Evolutionary conservation across 2,329 filamentous ascomycete species (phyloP).

Genomic region (Aspergillus sergii): DNA sequence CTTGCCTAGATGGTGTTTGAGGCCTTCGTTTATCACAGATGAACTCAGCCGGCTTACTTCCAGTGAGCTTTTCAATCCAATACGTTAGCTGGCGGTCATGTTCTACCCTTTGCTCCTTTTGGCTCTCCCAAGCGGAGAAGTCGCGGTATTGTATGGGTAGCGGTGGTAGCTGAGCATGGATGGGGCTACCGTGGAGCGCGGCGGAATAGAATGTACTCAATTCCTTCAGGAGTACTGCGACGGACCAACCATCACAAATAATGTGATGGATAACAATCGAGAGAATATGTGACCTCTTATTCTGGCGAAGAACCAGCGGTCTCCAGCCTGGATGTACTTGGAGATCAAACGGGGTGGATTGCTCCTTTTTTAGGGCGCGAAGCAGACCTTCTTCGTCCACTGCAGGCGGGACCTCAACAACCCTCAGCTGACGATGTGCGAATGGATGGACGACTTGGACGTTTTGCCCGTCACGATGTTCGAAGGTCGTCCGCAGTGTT

Average conservation of each 20-base stretch:
- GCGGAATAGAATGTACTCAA: not conserved
- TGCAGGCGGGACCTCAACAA: not conserved
- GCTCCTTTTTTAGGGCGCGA: not conserved
- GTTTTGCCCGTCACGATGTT: not conserved
- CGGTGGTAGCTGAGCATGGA: not conserved
- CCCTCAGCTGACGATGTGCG: not conserved
- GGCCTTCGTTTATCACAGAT: not conserved
- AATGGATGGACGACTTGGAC: not conserved
- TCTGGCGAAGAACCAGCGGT: not conserved
- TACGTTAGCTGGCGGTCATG: not conserved
- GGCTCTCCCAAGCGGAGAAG: not conserved
- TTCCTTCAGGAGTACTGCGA: not conserved
- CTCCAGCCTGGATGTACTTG: not conserved
- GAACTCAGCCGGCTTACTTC: not conserved
- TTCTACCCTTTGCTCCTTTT: not conserved
- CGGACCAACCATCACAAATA: not conserved
- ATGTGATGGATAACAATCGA: not conserved
- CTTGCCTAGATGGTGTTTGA: not conserved
- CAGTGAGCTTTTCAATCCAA: not conserved
- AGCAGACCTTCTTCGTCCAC: not conserved
- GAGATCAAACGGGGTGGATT: not conserved
- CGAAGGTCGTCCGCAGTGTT: not conserved
- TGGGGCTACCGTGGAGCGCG: not conserved
- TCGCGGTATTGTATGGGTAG: not conserved
- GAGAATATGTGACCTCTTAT: not conserved